phyloP scores from a whole-genome alignment of 2,329 filamentous ascomycete species.

The Exophiala viscosa region DNA sequence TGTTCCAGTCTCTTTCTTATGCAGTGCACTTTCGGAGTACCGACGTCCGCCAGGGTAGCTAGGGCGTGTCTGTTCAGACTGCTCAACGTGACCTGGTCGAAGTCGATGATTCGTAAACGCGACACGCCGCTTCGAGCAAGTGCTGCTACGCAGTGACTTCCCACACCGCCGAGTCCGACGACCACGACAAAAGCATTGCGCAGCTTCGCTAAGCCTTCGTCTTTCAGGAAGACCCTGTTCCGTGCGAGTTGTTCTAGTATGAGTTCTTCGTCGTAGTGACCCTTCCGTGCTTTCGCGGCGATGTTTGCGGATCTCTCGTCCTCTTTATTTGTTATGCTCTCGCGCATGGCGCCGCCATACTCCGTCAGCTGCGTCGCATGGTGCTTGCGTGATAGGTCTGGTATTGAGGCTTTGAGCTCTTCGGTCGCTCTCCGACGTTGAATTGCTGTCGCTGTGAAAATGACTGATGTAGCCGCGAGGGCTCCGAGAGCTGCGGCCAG shows the following conservation, averaged over 20 bases:
- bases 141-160: slow-evolving; percentile 83
- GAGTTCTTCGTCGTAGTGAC: slow-evolving; percentile 70
- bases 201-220: slow-evolving; percentile 74
- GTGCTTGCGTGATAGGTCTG: slow-evolving; percentile 21
- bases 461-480: slow-evolving; percentile 42
- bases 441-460: slow-evolving; percentile 56
- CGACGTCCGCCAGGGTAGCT: slow-evolving; percentile 89
- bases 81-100: slow-evolving; percentile 93
- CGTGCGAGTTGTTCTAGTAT: slow-evolving; percentile 92
- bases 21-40: slow-evolving; percentile 84
- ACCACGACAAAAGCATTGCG: slow-evolving; percentile 80
- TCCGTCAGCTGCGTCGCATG: slow-evolving; percentile 45
- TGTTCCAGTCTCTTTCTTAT: slow-evolving; percentile 76
- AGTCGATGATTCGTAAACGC: slow-evolving; percentile 86
- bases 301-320: slow-evolving; percentile 57
- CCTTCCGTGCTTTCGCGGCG: slow-evolving; percentile 57
- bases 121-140: slow-evolving; percentile 85
- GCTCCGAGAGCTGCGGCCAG: slow-evolving; percentile 43
- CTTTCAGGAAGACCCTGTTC: slow-evolving; percentile 84
- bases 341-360: slow-evolving; percentile 39
- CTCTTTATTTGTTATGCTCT: slow-evolving; percentile 39
- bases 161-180: slow-evolving; percentile 90
- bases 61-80: slow-evolving; percentile 95
- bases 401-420: slow-evolving; percentile 59
- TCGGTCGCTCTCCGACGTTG: slow-evolving; percentile 53